Conservation (phyloP, 176 grass and related monocot genomes). For the Avena insularis region DNA sequence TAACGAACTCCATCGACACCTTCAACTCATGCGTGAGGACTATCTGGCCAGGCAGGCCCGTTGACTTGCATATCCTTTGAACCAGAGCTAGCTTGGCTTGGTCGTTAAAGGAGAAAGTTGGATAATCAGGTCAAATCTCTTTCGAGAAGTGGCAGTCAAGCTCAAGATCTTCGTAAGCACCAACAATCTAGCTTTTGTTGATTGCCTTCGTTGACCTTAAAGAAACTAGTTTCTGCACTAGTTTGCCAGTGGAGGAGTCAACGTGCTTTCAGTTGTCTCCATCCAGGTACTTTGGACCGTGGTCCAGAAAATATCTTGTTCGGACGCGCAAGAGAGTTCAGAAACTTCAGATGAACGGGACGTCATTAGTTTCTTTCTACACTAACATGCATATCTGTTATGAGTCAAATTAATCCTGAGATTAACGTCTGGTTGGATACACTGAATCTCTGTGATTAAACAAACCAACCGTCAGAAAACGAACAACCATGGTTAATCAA, state of each 20-base stretch:
- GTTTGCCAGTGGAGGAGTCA: neutral
- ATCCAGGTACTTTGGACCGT: neutral
- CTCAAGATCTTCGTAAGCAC: conserved; percentile 8
- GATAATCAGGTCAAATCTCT: neutral
- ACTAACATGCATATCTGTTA: neutral
- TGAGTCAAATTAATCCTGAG: neutral
- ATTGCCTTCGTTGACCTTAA: neutral
- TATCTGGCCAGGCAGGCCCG: no score
- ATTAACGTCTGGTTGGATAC: neutral
- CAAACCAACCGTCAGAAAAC: neutral
- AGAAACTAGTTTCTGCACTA: no score
- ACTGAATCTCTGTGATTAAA: neutral
- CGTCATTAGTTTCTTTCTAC: no score
- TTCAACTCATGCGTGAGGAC: no score
- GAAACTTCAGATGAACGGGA: neutral
- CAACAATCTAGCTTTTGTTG: neutral
- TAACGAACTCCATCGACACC: no score
- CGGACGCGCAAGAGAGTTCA: neutral
- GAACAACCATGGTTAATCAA: no score
- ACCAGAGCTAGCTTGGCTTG: no score
- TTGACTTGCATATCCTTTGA: no score
- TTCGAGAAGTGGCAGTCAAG: neutral
- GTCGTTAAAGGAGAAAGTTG: no score
- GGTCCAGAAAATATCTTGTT: conserved; percentile 13
- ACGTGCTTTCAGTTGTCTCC: neutral